These are phyloP conservation scores for Fusarium sp. DNA, from an alignment of 2,329 filamentous ascomycete genomes.

Conservation along the genomic window DNA sequence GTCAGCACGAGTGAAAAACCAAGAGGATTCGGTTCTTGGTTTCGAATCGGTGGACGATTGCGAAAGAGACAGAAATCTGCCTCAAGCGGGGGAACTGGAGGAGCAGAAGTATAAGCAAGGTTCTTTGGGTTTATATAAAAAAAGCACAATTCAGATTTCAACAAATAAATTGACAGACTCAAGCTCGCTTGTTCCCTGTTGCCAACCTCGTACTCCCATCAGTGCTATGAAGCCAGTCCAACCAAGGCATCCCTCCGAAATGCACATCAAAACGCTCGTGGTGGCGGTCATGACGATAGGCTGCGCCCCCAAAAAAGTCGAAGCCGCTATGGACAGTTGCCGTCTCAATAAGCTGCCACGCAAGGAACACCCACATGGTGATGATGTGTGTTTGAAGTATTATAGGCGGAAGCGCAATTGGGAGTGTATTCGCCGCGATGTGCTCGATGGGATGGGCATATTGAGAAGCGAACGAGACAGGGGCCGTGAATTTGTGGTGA, in stretches of 20 bases:
- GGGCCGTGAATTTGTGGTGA: constrained; percentile 67
- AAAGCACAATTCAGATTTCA: background rate
- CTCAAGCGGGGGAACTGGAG: too few species aligned
- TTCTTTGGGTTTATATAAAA: background rate
- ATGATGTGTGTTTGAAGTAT: constrained; percentile 60
- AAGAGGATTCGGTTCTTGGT: too few species aligned
- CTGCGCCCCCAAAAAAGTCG: constrained; percentile 61
- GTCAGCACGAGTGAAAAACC: too few species aligned
- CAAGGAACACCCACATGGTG: constrained; percentile 63
- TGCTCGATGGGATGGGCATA: constrained; percentile 69
- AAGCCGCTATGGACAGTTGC: constrained; percentile 67
- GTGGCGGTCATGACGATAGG: constrained; percentile 65
- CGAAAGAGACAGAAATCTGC: too few species aligned
- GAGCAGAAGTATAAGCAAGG: too few species aligned
- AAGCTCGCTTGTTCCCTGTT: background rate
- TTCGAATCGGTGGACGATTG: too few species aligned
- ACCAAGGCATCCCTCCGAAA: constrained; percentile 62
- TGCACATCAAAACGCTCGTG: constrained; percentile 67
- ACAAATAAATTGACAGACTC: background rate
- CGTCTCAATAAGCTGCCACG: constrained; percentile 62
- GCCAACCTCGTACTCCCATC: constrained; percentile 32
- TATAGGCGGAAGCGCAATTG: constrained; percentile 61
- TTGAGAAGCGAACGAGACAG: constrained; percentile 65
- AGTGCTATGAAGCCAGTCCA: constrained; percentile 68
- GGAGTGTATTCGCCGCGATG: constrained; percentile 63